Conservation (phyloP, 2,329 filamentous ascomycete species). For the Claviceps paspali region DNA sequence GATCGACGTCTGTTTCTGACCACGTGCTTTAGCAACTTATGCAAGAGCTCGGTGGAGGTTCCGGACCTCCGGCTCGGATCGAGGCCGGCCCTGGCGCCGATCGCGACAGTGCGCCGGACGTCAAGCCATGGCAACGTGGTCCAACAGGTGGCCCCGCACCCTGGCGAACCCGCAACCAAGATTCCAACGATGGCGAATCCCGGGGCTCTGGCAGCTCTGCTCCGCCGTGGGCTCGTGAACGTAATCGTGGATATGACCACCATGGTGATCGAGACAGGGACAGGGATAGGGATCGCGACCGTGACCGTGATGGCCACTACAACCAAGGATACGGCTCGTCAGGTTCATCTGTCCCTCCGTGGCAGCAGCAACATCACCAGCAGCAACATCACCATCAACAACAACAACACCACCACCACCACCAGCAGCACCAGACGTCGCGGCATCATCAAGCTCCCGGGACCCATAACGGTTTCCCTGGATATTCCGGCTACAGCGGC, state of each 20-base stretch:
- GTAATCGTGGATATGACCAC: slow-evolving; percentile 31
- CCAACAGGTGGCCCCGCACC: slow-evolving; percentile 74
- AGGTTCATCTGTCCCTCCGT: slow-evolving; percentile 12
- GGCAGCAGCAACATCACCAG: slow-evolving; percentile 28
- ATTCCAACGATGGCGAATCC: slow-evolving; percentile 30
- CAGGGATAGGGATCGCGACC: neutral
- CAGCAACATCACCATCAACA: slow-evolving; percentile 1
- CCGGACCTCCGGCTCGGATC: slow-evolving; percentile 60
- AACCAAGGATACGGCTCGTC: slow-evolving; percentile 9
- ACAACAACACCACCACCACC: neutral
- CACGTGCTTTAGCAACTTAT: slow-evolving; percentile 59
- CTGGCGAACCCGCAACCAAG: slow-evolving; percentile 48
- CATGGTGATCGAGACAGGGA: slow-evolving; percentile 15
- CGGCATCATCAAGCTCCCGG: slow-evolving; percentile 34
- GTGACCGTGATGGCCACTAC: slow-evolving; percentile 12
- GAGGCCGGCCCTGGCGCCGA: slow-evolving; percentile 59
- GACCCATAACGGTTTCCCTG: slow-evolving; percentile 41
- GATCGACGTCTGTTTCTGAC: slow-evolving; percentile 23
- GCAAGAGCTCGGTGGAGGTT: slow-evolving; percentile 81
- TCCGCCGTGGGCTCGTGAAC: slow-evolving; percentile 49
- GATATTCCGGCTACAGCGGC: slow-evolving; percentile 30
- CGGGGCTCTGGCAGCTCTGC: slow-evolving; percentile 31
- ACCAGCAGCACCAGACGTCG: neutral
- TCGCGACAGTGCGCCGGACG: slow-evolving; percentile 39
- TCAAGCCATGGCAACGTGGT: slow-evolving; percentile 79